Percentiles rank a stretch among this genome's conserved stretches.
These are phyloP conservation scores for Trichoderma erinaceum DNA, from an alignment of 495 filamentous ascomycete genomes.

Conservation along the genomic window DNA sequence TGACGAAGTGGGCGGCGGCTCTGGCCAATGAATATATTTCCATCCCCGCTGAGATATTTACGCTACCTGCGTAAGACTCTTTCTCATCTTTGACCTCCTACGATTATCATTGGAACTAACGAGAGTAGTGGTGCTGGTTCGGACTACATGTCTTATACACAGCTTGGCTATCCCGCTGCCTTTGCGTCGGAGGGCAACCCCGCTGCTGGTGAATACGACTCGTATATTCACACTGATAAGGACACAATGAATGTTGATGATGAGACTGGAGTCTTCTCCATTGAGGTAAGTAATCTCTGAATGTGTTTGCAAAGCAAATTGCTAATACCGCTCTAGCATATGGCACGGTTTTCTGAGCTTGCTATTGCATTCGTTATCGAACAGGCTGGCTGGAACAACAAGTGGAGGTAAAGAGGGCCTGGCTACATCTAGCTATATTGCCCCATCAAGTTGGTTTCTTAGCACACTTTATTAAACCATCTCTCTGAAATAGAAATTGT, in stretches of 20 bases:
- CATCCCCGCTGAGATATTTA: constrained; percentile 17
- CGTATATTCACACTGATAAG: constrained; percentile 27
- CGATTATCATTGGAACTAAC: constrained; percentile 1
- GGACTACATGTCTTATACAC: constrained; percentile 28
- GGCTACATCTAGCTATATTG: background rate
- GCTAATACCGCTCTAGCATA: constrained; percentile 16
- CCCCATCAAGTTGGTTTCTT: too few relatives aligned
- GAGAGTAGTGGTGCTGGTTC: constrained; percentile 26
- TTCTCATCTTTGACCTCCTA: background rate
- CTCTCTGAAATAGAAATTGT: too few relatives aligned
- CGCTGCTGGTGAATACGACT: constrained; percentile 20
- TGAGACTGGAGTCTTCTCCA: constrained; percentile 17
- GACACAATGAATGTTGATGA: constrained; percentile 26
- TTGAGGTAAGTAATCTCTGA: constrained; percentile 15
- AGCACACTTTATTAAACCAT: too few relatives aligned
- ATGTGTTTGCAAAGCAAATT: background rate
- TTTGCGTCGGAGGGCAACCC: constrained; percentile 30
- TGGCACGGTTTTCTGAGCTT: constrained; percentile 20
- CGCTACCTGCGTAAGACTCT: constrained; percentile 5
- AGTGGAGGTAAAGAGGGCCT: constrained; percentile 15
- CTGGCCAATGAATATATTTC: constrained; percentile 23
- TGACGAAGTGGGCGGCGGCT: constrained; percentile 26
- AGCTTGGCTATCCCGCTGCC: constrained; percentile 27
- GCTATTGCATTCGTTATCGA: constrained; percentile 23
- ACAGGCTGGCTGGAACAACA: constrained; percentile 23